phyloP scores from a whole-genome alignment of 2,329 filamentous ascomycete genomes.

The Orbilia blumenaviensis region DNA sequence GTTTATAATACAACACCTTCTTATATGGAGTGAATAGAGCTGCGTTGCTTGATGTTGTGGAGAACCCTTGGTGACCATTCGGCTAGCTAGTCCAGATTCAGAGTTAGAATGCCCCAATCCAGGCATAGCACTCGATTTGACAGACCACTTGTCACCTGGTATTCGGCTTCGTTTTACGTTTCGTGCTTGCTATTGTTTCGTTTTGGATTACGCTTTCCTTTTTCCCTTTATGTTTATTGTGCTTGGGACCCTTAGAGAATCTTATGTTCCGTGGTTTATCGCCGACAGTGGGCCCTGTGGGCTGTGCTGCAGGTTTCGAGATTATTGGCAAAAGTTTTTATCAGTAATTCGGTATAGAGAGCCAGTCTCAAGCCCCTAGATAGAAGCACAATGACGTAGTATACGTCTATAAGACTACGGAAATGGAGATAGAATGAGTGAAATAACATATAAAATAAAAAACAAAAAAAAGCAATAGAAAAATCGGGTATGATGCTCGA shows the following conservation, averaged over 20 bases:
- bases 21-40: neutral
- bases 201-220: slow-evolving; percentile 12
- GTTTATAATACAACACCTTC: neutral
- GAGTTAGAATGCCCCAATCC: neutral
- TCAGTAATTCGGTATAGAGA: too few species aligned
- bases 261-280: too few species aligned
- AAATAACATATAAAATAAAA: too few species aligned
- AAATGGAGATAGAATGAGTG: too few species aligned
- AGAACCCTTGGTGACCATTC: neutral
- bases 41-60: neutral
- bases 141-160: slow-evolving; percentile 1
- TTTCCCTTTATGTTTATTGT: neutral
- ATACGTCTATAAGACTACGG: too few species aligned
- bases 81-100: neutral
- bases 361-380: too few species aligned
- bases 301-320: too few species aligned
- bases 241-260: neutral
- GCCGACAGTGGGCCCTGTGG: too few species aligned
- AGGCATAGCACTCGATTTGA: slow-evolving; percentile 4
- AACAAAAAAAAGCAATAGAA: too few species aligned
- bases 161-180: slow-evolving; percentile 14
- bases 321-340: too few species aligned
- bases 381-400: too few species aligned
- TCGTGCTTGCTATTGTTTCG: slow-evolving; percentile 12
- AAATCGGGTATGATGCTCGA: too few species aligned